Conservation (phyloP, 73 alveolate species). For the Durusdinium trenchii region DNA sequence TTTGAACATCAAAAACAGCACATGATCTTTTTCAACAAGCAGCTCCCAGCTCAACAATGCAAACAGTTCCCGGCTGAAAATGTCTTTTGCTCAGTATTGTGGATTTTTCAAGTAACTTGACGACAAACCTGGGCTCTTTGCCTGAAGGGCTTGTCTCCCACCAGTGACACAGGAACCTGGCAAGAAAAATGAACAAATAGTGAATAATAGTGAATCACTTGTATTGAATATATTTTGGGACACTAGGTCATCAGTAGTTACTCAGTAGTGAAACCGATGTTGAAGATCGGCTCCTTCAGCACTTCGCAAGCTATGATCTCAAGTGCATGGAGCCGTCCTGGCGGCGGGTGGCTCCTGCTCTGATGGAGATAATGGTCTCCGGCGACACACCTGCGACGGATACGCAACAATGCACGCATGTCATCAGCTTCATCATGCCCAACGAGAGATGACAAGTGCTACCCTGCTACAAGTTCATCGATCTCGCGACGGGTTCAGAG, state of each 20-base stretch:
- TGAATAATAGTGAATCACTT: not conserved
- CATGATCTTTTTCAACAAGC: not conserved
- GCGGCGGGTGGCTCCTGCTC: conserved; percentile 81
- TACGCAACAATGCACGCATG: not conserved
- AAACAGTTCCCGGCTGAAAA: too few species aligned
- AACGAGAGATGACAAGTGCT: not conserved
- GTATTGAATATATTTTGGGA: not conserved
- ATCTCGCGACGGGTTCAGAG: not conserved
- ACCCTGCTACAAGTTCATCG: not conserved
- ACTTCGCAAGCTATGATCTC: not conserved
- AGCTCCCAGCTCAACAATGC: too few species aligned
- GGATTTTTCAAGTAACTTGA: not conserved
- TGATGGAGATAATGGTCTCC: conserved; percentile 65
- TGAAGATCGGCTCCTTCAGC: not conserved
- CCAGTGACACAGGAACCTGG: conserved; percentile 73
- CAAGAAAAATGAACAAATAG: not conserved
- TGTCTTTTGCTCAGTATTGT: not conserved
- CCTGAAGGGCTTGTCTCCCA: conserved; percentile 84
- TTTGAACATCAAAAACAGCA: not conserved
- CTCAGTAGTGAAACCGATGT: not conserved
- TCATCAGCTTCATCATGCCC: not conserved
- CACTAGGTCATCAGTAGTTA: not conserved
- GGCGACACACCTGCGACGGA: conserved; percentile 56
- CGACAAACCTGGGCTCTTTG: not conserved
- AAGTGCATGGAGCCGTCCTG: not conserved